Evolutionary conservation across 2,329 filamentous ascomycete genomes (phyloP).

Genomic region (Exophiala spinifera): DNA sequence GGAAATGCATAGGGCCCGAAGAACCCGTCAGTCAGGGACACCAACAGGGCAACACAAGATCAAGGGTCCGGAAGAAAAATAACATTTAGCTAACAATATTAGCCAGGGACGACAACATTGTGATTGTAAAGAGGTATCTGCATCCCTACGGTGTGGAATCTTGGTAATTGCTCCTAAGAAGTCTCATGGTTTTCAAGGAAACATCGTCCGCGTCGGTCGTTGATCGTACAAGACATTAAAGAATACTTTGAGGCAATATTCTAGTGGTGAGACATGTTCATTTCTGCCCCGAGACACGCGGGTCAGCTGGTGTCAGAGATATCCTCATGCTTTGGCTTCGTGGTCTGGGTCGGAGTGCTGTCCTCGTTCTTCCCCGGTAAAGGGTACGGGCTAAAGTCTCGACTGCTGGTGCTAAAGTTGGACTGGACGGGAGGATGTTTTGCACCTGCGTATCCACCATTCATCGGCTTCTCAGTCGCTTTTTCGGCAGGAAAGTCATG

Average conservation of each 20-base stretch:
- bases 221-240: constrained; percentile 23
- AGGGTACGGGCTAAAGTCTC: constrained; percentile 39
- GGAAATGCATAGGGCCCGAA: background rate
- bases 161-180: background rate
- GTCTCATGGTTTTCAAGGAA: background rate
- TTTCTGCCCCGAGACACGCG: background rate
- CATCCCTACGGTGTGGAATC: background rate
- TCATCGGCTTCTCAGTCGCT: constrained; percentile 17
- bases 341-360: background rate
- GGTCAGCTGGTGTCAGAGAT: background rate
- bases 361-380: constrained; percentile 17
- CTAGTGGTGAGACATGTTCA: background rate
- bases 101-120: background rate
- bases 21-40: background rate
- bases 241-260: constrained; percentile 12
- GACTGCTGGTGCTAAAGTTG: constrained; percentile 52
- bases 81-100: background rate
- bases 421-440: constrained; percentile 48
- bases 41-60: background rate
- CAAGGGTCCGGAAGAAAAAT: background rate
- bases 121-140: constrained; percentile 2
- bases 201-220: constrained; percentile 1
- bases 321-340: background rate
- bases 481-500: constrained; percentile 20
- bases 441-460: constrained; percentile 22